Evolutionary conservation across 1,284 basidiomycete species (phyloP), one percentile per base, ranked within the genome.

Genomic region (Trichosporon sp.): DNA sequence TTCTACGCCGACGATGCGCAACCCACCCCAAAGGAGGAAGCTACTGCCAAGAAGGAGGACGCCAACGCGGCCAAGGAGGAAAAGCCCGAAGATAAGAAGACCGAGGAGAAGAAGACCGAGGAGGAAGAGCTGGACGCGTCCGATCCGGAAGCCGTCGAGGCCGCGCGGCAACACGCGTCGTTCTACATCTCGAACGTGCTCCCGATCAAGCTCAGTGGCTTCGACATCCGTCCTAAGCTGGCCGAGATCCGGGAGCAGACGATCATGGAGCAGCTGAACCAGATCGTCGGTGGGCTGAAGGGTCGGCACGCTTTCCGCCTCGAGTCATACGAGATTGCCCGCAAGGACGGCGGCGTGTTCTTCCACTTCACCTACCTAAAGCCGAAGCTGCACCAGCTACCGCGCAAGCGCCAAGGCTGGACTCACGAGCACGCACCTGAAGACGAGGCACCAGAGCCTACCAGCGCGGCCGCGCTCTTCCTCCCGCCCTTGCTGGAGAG

Each of bases 301-400:
- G 76, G 70, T 1, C 65, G 63, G 54, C 75, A 83, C 72, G 81
- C 75, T 14, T 84, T 83, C 70, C 74, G 76, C 37, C 75, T 84
- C 32, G 83, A 84, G 72, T 77, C 76, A 26, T 81, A 79, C 74
- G 83, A 84, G 72, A 78, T 84, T 31, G 78, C 79, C 48, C 67
- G 80, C 51, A 82, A 80, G 74, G 81, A 80, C 68, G 79, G 81
- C 56, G 94, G 95, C 7, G 91, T 94, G 3, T 96, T 96, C 80
- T 89, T 95, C 68, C 88, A 88, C 65, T 95, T 95, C 82, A 85
- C 86, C 21, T 96, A 91, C 78, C 83, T 83, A 21, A 82, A 84
- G 6, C 85, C 84, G 80, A 21, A 54, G 10, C 32, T 56, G 4
- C 59, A 61, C 26, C 67, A 72, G 56, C 69, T 74, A 11, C 67